Evolutionary conservation across 1,139 yeast species (phyloP).

Genomic region (Yamadazyma dushanensis): DNA sequence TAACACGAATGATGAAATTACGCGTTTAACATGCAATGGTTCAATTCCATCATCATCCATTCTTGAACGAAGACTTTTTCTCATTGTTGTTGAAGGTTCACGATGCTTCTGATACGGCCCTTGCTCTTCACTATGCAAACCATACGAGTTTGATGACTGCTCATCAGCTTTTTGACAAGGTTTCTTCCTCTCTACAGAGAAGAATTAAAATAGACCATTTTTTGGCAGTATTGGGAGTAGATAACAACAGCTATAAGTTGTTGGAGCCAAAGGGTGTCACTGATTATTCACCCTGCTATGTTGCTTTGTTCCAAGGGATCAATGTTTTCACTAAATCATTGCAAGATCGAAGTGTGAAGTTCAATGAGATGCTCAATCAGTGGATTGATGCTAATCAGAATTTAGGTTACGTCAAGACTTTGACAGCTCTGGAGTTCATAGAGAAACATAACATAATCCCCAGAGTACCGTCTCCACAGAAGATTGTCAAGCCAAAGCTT

Average conservation of each 20-base stretch:
- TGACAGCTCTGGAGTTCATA: conserved; percentile 10
- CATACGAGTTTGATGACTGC: conserved; percentile 16
- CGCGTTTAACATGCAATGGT: no score
- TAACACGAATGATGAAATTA: no score
- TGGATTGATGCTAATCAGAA: conserved; percentile 47
- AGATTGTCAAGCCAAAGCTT: conserved; percentile 21
- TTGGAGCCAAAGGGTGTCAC: conserved; percentile 11
- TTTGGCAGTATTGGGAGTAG: conserved; percentile 12
- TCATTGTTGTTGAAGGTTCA: conserved; percentile 10
- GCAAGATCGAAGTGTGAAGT: conserved; percentile 45
- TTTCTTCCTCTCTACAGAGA: conserved; percentile 10
- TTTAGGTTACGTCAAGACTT: conserved; percentile 9
- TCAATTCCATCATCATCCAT: conserved; percentile 11
- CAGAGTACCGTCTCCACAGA: conserved; percentile 18
- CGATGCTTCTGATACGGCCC: conserved; percentile 15
- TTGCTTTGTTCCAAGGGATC: conserved; percentile 11
- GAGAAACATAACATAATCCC: conserved; percentile 3
- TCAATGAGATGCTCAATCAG: conserved; percentile 59
- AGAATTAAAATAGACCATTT: conserved; percentile 16
- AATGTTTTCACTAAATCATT: conserved; percentile 11
- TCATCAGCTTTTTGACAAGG: conserved; percentile 14
- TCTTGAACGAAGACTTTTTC: conserved; percentile 6
- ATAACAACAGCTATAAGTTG: conserved; percentile 12
- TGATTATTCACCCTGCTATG: conserved; percentile 18
- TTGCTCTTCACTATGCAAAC: conserved; percentile 16